A percentile compares a stretch with the other conserved stretches of the same genome.
These are phyloP conservation scores for Rutstroemia sp. DNA, from an alignment of 2,329 filamentous ascomycete genomes.

Conservation along the genomic window DNA sequence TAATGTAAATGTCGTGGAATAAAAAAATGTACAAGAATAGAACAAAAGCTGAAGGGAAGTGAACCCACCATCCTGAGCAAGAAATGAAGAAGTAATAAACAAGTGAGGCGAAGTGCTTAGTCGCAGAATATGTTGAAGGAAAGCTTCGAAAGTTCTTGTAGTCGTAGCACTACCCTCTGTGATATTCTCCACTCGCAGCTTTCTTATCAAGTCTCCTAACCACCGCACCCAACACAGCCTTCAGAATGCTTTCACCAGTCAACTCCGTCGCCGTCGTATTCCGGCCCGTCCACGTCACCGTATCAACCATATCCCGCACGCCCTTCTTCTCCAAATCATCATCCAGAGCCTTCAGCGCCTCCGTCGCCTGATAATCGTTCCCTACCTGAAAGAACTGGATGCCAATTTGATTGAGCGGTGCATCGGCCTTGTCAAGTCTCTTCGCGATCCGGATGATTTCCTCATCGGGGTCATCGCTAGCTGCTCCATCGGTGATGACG, in stretches of 20 bases:
- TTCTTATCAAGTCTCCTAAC: slow-evolving; percentile 52
- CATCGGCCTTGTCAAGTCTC: slow-evolving; percentile 61
- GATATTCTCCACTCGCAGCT: background rate
- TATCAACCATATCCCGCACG: slow-evolving; percentile 86
- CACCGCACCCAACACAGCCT: slow-evolving; percentile 73
- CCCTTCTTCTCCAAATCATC: slow-evolving; percentile 55
- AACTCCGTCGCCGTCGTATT: slow-evolving; percentile 35
- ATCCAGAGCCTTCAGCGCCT: slow-evolving; percentile 65
- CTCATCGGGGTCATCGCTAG: slow-evolving; percentile 70
- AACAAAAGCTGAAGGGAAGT: background rate
- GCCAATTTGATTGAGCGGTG: slow-evolving; percentile 75
- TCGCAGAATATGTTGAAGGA: no score
- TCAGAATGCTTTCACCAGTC: slow-evolving; percentile 66
- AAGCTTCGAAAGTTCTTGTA: no score
- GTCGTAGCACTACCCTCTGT: background rate
- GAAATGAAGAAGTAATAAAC: background rate
- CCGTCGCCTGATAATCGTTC: slow-evolving; percentile 55
- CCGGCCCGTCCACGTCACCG: slow-evolving; percentile 61
- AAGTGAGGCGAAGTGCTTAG: background rate
- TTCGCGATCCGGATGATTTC: slow-evolving; percentile 60
- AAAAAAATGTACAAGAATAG: background rate
- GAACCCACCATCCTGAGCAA: background rate
- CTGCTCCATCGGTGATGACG: slow-evolving; percentile 81
- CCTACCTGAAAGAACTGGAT: slow-evolving; percentile 97
- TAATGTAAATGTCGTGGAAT: background rate